Conservation (phyloP, 1,284 basidiomycete genomes). For the Xerocomus nothofagi region DNA sequence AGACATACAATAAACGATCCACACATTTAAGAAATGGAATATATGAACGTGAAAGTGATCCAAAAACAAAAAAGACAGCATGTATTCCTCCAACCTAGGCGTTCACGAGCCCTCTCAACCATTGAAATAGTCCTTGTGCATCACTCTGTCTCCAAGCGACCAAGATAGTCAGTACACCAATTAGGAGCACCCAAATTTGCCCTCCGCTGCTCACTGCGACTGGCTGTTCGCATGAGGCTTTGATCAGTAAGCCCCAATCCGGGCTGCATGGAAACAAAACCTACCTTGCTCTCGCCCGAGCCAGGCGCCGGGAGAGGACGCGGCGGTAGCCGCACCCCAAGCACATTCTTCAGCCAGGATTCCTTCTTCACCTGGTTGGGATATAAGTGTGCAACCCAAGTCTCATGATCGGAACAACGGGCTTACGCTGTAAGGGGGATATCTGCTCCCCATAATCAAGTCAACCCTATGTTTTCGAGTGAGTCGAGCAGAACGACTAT, state of each 20-base stretch:
- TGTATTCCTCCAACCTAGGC: conserved; percentile 8
- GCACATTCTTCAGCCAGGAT: conserved; percentile 13
- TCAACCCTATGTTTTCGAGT: conserved; percentile 48
- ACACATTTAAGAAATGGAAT: too few relatives aligned
- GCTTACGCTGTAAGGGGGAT: conserved; percentile 63
- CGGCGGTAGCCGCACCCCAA: conserved; percentile 25
- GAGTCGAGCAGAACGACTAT: neutral
- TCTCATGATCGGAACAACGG: neutral
- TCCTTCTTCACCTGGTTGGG: conserved; percentile 27
- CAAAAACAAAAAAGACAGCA: neutral
- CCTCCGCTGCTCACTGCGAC: neutral
- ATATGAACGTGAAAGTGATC: too few relatives aligned
- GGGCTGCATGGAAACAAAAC: neutral
- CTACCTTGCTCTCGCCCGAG: conserved; percentile 17
- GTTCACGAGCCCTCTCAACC: conserved; percentile 2
- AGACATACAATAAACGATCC: neutral
- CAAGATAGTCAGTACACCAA: conserved; percentile 8
- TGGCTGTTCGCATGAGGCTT: conserved; percentile 10
- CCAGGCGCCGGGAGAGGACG: conserved; percentile 16
- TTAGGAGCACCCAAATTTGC: conserved; percentile 6
- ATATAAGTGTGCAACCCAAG: neutral
- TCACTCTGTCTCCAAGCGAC: conserved; percentile 4
- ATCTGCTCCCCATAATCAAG: conserved; percentile 54
- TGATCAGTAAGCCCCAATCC: conserved; percentile 13
- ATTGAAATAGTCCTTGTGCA: neutral